Evolutionary conservation across 2,329 filamentous ascomycete genomes (phyloP).

Genomic region (Ophiostoma sp.): DNA sequence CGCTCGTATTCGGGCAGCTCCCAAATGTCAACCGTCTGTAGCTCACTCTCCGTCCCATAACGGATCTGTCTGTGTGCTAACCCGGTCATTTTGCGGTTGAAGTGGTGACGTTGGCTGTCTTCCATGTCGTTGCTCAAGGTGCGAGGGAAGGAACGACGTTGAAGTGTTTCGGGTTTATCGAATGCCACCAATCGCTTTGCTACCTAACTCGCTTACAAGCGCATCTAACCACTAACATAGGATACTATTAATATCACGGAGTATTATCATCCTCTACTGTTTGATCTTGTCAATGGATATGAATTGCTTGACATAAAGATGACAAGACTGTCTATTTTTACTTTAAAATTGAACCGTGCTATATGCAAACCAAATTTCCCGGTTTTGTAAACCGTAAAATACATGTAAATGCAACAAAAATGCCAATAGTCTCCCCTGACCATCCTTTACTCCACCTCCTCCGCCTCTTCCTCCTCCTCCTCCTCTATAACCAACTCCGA

Average conservation of each 20-base stretch:
- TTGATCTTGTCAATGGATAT: neutral
- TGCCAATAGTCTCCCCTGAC: neutral
- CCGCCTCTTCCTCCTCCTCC: constrained; percentile 26
- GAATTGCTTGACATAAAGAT: neutral
- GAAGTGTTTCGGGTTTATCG: constrained; percentile 12
- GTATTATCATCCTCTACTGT: neutral
- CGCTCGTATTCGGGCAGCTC: constrained; percentile 33
- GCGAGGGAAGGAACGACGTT: neutral
- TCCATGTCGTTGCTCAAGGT: neutral
- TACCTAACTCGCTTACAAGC: constrained; percentile 17
- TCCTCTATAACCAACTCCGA: constrained; percentile 30
- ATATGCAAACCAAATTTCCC: neutral
- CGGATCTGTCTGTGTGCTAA: constrained; percentile 40
- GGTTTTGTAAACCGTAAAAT: constrained; percentile 13
- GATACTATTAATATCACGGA: neutral
- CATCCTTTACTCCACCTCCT: constrained; percentile 3
- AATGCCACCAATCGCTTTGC: constrained; percentile 6
- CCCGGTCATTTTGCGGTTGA: constrained; percentile 22
- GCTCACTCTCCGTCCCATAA: constrained; percentile 42
- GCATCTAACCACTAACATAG: neutral
- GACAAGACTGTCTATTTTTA: neutral
- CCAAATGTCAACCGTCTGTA: constrained; percentile 52
- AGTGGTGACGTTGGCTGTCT: neutral
- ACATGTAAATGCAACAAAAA: constrained; percentile 3
- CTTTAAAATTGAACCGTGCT: neutral